These are phyloP conservation scores for Cymbopogon flexuosus DNA, from an alignment of 202 grass and related monocot genomes.

Conservation along the genomic window DNA sequence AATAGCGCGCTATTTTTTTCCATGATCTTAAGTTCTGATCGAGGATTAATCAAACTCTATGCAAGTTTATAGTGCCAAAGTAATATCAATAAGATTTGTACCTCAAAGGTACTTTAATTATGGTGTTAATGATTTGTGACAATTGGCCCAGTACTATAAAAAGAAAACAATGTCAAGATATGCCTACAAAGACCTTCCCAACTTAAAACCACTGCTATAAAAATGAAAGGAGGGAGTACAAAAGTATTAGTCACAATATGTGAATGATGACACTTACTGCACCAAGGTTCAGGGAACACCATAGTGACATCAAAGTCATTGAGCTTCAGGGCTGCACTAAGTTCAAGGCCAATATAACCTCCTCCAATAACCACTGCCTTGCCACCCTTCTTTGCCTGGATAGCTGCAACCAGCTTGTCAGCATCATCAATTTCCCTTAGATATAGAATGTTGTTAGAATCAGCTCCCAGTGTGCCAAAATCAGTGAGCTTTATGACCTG, in stretches of 20 bases:
- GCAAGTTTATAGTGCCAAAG: not conserved
- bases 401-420: constrained; percentile 78
- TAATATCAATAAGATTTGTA: not conserved
- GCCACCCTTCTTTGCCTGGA: constrained; percentile 88
- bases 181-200: not conserved
- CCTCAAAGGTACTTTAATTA: no score
- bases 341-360: constrained; percentile 95
- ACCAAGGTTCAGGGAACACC: constrained; percentile 99
- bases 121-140: not conserved
- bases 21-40: no score
- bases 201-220: not conserved
- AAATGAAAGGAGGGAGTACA: not conserved
- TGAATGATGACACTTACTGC: constrained; percentile 65
- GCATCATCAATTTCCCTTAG: constrained; percentile 85
- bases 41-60: not conserved
- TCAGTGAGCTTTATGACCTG: constrained; percentile 88
- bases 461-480: constrained; percentile 83
- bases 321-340: constrained; percentile 67
- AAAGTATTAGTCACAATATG: not conserved
- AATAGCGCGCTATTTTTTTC: no score
- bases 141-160: not conserved
- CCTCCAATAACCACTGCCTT: constrained; percentile 94
- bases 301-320: constrained; percentile 95
- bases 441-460: constrained; percentile 87
- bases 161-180: not conserved